Evolutionary conservation across 164 flowering plant species (phyloP).

Genomic region (Dillenia suffruticosa): DNA sequence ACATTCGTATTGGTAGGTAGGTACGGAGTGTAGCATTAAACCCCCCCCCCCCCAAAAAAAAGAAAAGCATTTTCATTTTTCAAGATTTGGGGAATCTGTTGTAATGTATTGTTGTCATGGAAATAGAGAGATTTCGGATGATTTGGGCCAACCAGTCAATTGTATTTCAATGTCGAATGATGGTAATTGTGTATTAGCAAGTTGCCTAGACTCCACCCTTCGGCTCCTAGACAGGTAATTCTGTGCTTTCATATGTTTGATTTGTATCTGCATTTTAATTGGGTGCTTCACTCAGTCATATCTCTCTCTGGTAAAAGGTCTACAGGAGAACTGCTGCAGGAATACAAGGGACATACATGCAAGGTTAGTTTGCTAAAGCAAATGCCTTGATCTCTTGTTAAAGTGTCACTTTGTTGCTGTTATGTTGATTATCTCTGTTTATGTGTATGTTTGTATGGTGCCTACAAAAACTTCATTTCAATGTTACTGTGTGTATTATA

Average conservation of each 20-base stretch:
- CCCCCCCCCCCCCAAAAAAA: not conserved
- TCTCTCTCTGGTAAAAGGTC: conserved; percentile 42
- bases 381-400: not conserved
- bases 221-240: conserved; percentile 85
- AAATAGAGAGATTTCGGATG: conserved; percentile 69
- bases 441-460: no score
- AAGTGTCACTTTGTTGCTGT: not conserved
- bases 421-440: not conserved
- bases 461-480: no score
- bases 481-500: no score
- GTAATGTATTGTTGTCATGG: conserved; percentile 10
- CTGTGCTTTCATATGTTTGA: not conserved
- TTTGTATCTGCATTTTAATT: not conserved
- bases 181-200: conserved; percentile 84
- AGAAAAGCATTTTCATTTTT: not conserved
- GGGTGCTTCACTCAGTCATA: not conserved
- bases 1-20: conserved; percentile 93
- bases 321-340: conserved; percentile 82
- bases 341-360: conserved; percentile 91
- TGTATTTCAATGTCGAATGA: conserved; percentile 93
- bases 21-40: not conserved
- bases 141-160: conserved; percentile 91
- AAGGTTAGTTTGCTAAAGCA: conserved; percentile 55
- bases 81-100: not conserved
- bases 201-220: conserved; percentile 90